phyloP scores from a whole-genome alignment of 495 filamentous ascomycete species.

The Neurospora sp. region DNA sequence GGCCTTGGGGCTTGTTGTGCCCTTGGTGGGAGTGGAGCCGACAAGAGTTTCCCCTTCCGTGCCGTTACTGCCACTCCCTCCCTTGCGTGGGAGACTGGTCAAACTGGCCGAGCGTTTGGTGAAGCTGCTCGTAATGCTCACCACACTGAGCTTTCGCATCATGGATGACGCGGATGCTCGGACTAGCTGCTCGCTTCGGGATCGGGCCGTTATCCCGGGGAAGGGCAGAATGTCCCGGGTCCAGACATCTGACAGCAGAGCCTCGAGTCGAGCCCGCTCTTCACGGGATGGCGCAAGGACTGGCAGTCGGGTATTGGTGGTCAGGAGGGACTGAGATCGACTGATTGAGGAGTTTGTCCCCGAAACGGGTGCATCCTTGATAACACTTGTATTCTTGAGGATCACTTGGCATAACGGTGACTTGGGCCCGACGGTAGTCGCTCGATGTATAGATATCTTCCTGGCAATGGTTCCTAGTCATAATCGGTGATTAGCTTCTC shows the following conservation, averaged over 20 bases:
- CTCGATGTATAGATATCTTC: conserved; percentile 70
- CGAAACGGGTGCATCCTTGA: conserved; percentile 40
- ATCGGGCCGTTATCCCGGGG: conserved; percentile 65
- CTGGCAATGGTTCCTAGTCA: conserved; percentile 54
- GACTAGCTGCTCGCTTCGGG: conserved; percentile 54
- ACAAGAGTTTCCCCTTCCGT: conserved; percentile 4
- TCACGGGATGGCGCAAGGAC: conserved; percentile 57
- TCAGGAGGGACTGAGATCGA: conserved; percentile 62
- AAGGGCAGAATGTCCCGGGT: conserved; percentile 73
- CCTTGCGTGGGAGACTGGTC: conserved; percentile 16
- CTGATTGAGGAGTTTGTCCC: conserved; percentile 42
- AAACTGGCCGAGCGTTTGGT: conserved; percentile 44
- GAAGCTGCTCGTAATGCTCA: conserved; percentile 56
- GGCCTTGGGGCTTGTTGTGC: not conserved
- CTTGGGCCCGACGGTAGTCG: conserved; percentile 55
- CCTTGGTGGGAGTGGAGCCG: not conserved
- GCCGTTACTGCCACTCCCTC: not conserved
- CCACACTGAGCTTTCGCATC: conserved; percentile 74
- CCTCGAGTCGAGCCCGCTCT: conserved; percentile 71
- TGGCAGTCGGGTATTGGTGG: conserved; percentile 49
- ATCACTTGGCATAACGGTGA: conserved; percentile 62
- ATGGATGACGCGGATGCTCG: conserved; percentile 64
- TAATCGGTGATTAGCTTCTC: conserved; percentile 4
- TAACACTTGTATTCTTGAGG: conserved; percentile 77
- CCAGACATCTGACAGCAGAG: conserved; percentile 68